Conservation (phyloP, 768 basidiomycete genomes). For the Neoboletus brunneissimus region DNA sequence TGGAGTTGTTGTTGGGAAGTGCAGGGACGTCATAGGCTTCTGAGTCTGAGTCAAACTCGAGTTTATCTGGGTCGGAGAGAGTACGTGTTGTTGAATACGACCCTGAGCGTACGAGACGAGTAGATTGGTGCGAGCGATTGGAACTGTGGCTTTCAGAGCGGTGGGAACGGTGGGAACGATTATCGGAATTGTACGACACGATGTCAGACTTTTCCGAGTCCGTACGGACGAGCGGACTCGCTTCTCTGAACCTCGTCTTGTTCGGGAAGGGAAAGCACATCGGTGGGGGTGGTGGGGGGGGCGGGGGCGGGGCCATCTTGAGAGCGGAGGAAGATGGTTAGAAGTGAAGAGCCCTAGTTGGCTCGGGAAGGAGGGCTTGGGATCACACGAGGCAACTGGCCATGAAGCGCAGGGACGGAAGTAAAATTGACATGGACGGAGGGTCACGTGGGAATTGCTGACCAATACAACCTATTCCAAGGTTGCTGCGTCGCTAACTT, state of each 20-base stretch:
- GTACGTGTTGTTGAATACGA: conserved; percentile 43
- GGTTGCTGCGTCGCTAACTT: conserved; percentile 21
- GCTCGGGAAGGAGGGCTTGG: conserved; percentile 14
- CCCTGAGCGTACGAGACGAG: conserved; percentile 38
- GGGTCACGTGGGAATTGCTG: conserved; percentile 18
- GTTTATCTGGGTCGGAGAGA: conserved; percentile 42
- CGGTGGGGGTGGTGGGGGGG: conserved; percentile 53
- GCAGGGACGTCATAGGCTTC: conserved; percentile 50
- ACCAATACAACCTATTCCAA: conserved; percentile 21
- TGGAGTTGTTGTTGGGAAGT: conserved; percentile 34
- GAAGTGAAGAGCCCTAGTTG: conserved; percentile 19
- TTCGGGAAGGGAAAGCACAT: conserved; percentile 58
- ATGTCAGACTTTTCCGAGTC: conserved; percentile 45
- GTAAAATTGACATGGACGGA: conserved; percentile 26
- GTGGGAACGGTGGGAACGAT: conserved; percentile 28
- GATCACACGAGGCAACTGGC: conserved; percentile 29
- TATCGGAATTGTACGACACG: conserved; percentile 36
- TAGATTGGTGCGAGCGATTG: conserved; percentile 21
- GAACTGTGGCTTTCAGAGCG: conserved; percentile 24
- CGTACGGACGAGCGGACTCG: conserved; percentile 32
- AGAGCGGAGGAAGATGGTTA: conserved; percentile 21
- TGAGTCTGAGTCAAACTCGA: conserved; percentile 60
- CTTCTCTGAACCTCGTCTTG: conserved; percentile 25
- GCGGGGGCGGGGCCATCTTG: conserved; percentile 48
- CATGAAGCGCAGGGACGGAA: conserved; percentile 15